Base-by-base conservation (phyloP, 2,329 filamentous ascomycete species). In the Helotiales sp. region DNA sequence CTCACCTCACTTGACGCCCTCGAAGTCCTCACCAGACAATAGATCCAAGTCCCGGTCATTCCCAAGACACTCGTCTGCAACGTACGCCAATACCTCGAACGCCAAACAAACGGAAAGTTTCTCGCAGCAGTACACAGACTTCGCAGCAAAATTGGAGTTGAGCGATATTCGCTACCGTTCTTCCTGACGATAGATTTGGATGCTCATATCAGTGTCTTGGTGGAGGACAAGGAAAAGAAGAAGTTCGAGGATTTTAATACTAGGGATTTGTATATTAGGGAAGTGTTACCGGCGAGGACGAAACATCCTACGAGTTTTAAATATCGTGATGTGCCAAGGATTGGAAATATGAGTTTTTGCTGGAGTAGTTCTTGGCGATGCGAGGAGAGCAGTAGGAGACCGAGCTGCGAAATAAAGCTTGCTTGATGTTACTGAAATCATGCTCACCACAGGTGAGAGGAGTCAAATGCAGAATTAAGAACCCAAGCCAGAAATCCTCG, bases 241-340 rank as follows among this genome's bases (percentile, higher is more conserved):
- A 71, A 70, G 49, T 78, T 71, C 28, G 75, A 72, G 6, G 66
- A 58, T 6, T 75, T 75, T 47, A 77, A 76, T 55, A 75, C 77
- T 5, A 76, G 75, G 1, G 77, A 79, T 52, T 64, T 79, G 45
- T 79, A 79, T 65, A 77, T 79, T 49, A 70, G 71, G 17, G 72
- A 75, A 32, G 71, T 79, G 0, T 64, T 80, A 28, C 77, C 78
- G 3, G 78, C 78, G 6, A 72, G 78, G 61, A 71, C 70, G 64
- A 80, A 78, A 61, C 78, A 79, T 68, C 78, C 78, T 4, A 80
- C 78, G 0, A 77, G 76, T 55, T 76, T 79, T 64, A 80, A 76
- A 64, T 79, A 76, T 64, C 71, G 70, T 4, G 74, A 77, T 63
- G 75, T 78, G 26, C 77, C 78, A n/a, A 73, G 7, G 61, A 79